A percentile compares a stretch with the other conserved stretches of the same genome.
Evolutionary conservation across 164 flowering plant genomes (phyloP).

Genomic region (Vitis rupestris): DNA sequence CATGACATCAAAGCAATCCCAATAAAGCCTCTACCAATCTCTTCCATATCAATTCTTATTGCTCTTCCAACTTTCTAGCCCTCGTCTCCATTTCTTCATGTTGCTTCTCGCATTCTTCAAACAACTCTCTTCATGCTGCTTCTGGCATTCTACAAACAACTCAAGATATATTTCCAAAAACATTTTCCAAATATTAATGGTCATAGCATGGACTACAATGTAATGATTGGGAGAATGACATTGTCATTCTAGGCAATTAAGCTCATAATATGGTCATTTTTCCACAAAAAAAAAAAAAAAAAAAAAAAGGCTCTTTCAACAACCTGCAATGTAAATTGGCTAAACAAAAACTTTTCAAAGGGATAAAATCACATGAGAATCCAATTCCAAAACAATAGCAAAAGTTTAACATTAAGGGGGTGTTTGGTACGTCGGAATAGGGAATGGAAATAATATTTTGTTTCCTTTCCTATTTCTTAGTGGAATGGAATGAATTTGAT

Average conservation of each 20-base stretch:
- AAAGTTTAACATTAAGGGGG: no score
- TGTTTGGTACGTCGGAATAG: no score
- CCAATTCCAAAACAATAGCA: no score
- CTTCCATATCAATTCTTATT: conserved; percentile 60
- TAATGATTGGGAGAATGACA: conserved; percentile 56
- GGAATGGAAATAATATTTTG: no score
- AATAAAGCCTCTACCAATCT: conserved; percentile 46
- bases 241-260: conserved; percentile 70
- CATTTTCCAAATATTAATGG: conserved; percentile 67
- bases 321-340: conserved; percentile 46
- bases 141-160: conserved; percentile 65
- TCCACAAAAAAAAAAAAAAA: conserved; percentile 53
- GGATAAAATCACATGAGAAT: neutral
- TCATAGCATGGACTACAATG: conserved; percentile 68
- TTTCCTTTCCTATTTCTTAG: no score
- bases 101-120: conserved; percentile 61
- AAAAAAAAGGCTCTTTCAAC: conserved; percentile 58
- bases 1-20: no score
- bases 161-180: conserved; percentile 73
- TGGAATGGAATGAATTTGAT: no score
- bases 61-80: conserved; percentile 54
- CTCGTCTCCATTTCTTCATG: conserved; percentile 46
- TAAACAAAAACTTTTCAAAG: conserved; percentile 3
- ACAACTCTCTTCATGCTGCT: conserved; percentile 45
- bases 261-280: conserved; percentile 74